Evolutionary conservation across 2,329 filamentous ascomycete genomes (phyloP), one percentile per base, ranked within the genome.

Genomic region (Macrophomina phaseolina): DNA sequence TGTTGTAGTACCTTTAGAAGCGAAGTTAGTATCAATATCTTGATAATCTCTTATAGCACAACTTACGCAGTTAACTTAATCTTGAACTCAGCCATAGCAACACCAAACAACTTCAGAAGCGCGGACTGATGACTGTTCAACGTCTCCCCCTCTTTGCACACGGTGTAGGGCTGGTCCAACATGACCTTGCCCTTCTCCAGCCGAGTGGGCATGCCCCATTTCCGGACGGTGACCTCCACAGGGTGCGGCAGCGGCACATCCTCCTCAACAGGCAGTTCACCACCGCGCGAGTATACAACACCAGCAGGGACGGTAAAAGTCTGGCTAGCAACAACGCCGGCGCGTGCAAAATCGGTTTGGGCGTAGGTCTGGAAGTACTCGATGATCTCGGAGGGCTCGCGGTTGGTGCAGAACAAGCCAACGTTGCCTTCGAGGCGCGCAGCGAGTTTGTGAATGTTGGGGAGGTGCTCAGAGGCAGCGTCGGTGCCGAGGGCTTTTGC

Each of bases 51-150:
- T 18, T 11, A 23, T 7, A 18, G 14, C 36, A 23, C 12, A 3
- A 84, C 85, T 79, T 85, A 90, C 76, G 93, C 94, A 78, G 91
- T 82, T 71, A 97, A 82, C 74, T 89, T 86, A 67, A 99, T 89
- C 78, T 86, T 90, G 83, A 99, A 99, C 82, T 98, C 93, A 67
- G 93, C 92, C 81, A 95, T 88, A 69, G 91, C 92, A 67, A 97
- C 88, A 64, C 93, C 91, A 81, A 99, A 98, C 74, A 97, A 85
- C 87, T 98, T 98, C 80, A 99, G 80, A 76, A 99, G 82, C 70
- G 93, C 90, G 67, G 95, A 97, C 85, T 99, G 95, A 73, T 94
- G 87, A 71, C 91, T 94, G 80, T 97, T 94, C 71, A 99, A 81
- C 52, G 89, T 85, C 76, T 97, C 88, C 11, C 94, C 95, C 79